These are phyloP conservation scores for Ampelocalamus luodianensis DNA, from an alignment of 176 grass and related monocot genomes.

Conservation along the genomic window DNA sequence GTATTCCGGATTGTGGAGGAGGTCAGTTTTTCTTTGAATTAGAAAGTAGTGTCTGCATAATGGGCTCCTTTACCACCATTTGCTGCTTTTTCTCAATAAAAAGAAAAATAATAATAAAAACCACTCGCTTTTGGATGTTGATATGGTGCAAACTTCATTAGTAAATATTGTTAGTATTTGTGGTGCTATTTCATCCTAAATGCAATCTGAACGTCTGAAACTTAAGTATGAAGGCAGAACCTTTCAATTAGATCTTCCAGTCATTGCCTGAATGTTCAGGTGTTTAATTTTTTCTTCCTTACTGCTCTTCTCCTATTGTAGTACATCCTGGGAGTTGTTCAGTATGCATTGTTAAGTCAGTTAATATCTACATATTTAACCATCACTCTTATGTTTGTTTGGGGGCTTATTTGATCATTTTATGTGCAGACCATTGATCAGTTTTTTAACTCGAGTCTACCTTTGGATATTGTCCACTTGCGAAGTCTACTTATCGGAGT, in stretches of 20 bases:
- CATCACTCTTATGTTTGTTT: slow-evolving; percentile 35
- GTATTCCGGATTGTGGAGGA: slow-evolving; percentile 92
- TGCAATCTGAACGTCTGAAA: slow-evolving; percentile 9
- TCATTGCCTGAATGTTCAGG: neutral
- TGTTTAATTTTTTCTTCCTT: neutral
- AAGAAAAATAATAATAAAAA: slow-evolving; percentile 11
- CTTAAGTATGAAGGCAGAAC: slow-evolving; percentile 29
- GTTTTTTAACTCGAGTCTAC: slow-evolving; percentile 77
- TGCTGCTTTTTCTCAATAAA: neutral
- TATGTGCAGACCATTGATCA: slow-evolving; percentile 78
- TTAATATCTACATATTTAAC: slow-evolving; percentile 23
- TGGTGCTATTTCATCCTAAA: slow-evolving; percentile 20
- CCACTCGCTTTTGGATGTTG: slow-evolving; percentile 22
- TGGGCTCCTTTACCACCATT: slow-evolving; percentile 7
- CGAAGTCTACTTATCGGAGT: slow-evolving; percentile 85
- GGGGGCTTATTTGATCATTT: slow-evolving; percentile 38
- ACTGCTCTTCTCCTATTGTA: neutral
- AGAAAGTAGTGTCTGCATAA: slow-evolving; percentile 8
- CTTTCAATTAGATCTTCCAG: slow-evolving; percentile 20
- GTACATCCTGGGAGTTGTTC: neutral
- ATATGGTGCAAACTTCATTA: slow-evolving; percentile 10
- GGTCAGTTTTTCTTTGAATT: slow-evolving; percentile 55
- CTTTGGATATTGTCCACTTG: slow-evolving; percentile 72
- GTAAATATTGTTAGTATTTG: slow-evolving; percentile 15
- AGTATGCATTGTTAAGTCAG: slow-evolving; percentile 21